Evolutionary conservation across 1,284 basidiomycete species (phyloP).

Genomic region (Termitomyces sp.): DNA sequence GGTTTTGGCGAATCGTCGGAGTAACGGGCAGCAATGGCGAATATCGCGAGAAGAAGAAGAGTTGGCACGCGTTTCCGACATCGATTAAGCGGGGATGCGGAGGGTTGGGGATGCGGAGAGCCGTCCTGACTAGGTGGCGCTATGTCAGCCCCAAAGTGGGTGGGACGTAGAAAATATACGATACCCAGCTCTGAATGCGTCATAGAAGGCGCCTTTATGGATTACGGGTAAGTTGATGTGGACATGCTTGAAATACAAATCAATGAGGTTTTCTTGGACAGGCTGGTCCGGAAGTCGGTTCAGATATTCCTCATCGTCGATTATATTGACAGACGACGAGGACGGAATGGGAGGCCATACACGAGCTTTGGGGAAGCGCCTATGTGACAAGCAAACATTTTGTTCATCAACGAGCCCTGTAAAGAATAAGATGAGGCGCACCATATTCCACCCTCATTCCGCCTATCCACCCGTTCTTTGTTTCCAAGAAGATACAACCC

Average conservation of each 20-base stretch:
- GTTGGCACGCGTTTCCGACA: slow-evolving; percentile 50
- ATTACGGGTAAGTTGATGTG: not conserved
- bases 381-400: slow-evolving; percentile 22
- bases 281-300: slow-evolving; percentile 47
- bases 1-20: slow-evolving; percentile 40
- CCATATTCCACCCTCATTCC: slow-evolving; percentile 81
- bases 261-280: slow-evolving; percentile 64
- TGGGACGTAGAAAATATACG: not conserved
- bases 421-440: slow-evolving; percentile 25
- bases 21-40: slow-evolving; percentile 72
- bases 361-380: slow-evolving; percentile 77
- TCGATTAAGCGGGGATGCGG: slow-evolving; percentile 35
- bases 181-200: not conserved
- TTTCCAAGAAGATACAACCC: slow-evolving; percentile 72
- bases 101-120: slow-evolving; percentile 26
- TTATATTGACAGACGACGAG: slow-evolving; percentile 23
- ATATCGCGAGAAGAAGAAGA: slow-evolving; percentile 73
- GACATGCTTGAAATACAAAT: slow-evolving; percentile 32
- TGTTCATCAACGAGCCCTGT: slow-evolving; percentile 1
- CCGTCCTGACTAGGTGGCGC: slow-evolving; percentile 15
- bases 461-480: slow-evolving; percentile 53
- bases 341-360: slow-evolving; percentile 72
- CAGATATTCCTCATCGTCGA: slow-evolving; percentile 34
- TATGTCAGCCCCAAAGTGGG: not conserved
- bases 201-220: slow-evolving; percentile 4